phyloP scores from a whole-genome alignment of 2,329 filamentous ascomycete genomes.

The Ophiostoma ulmi region DNA sequence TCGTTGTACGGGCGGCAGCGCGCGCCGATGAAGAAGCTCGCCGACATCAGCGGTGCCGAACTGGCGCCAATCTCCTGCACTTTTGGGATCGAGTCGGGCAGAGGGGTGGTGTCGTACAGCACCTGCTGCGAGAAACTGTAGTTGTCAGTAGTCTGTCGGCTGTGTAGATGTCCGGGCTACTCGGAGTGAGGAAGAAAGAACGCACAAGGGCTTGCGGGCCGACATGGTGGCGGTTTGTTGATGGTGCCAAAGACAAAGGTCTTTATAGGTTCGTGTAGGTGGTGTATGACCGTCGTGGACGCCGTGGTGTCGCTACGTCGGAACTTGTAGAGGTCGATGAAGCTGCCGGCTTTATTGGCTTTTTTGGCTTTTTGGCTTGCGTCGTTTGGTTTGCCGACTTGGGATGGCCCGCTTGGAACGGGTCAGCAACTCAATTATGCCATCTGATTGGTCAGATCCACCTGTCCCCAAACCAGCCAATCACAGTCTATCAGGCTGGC shows the following conservation, averaged over 20 bases:
- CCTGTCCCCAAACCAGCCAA: conserved; percentile 22
- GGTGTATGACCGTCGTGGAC: not conserved
- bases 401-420: conserved; percentile 17
- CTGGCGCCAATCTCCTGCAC: conserved; percentile 91
- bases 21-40: conserved; percentile 93
- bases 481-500: conserved; percentile 26
- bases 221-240: conserved; percentile 43
- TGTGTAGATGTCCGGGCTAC: too few relatives aligned
- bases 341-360: conserved; percentile 14
- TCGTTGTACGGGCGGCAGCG: conserved; percentile 95
- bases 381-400: not conserved
- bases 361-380: conserved; percentile 24
- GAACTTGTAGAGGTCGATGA: conserved; percentile 1
- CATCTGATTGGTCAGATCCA: conserved; percentile 28
- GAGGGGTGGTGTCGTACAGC: conserved; percentile 92
- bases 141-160: not conserved
- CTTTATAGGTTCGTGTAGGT: conserved; percentile 32
- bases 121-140: conserved; percentile 85
- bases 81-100: conserved; percentile 84
- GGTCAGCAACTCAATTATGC: conserved; percentile 28
- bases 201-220: conserved; percentile 55
- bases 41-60: conserved; percentile 85
- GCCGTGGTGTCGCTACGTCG: not conserved
- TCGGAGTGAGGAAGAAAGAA: conserved; percentile 20
- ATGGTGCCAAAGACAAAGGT: not conserved